Evolutionary conservation across 169 alveolate species (phyloP).

Genomic region (Cardiosporidium cionae): DNA sequence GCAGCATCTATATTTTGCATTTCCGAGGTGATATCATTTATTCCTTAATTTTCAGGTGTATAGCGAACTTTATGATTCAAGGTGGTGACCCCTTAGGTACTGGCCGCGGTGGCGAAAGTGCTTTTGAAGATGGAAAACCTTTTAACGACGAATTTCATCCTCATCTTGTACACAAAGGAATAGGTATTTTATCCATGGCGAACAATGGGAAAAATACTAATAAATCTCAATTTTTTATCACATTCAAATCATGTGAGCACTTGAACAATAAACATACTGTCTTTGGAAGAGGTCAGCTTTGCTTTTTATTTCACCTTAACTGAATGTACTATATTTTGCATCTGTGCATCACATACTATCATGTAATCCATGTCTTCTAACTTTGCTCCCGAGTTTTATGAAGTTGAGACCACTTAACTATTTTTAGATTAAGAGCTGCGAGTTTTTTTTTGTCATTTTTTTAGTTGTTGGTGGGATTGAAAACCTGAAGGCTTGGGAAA

Average conservation of each 20-base stretch:
- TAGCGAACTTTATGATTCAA: constrained; percentile 22
- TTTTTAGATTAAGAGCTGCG: too few species aligned
- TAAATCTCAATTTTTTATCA: constrained; percentile 24
- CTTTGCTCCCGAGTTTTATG: not conserved
- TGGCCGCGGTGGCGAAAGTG: constrained; percentile 5
- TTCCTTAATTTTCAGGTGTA: constrained; percentile 4
- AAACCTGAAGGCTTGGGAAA: constrained; percentile 21
- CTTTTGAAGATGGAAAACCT: constrained; percentile 14
- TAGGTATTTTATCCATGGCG: constrained; percentile 22
- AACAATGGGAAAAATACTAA: not conserved
- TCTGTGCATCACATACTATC: not conserved
- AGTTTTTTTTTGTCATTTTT: too few species aligned
- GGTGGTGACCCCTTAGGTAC: constrained; percentile 16
- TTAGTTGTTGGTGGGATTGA: constrained; percentile 30
- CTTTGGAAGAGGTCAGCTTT: constrained; percentile 26
- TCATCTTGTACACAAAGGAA: constrained; percentile 8
- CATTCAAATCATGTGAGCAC: constrained; percentile 16
- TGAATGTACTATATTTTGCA: not conserved
- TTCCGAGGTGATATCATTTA: not conserved
- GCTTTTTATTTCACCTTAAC: not conserved
- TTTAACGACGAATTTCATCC: constrained; percentile 11
- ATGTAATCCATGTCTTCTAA: not conserved
- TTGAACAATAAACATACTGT: constrained; percentile 25
- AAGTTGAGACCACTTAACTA: too few species aligned
- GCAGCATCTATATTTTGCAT: too few species aligned